A percentile compares a stretch with the other conserved stretches of the same genome.
Conservation (phyloP, 2,329 filamentous ascomycete species). For the Corinectria fuckeliana region DNA sequence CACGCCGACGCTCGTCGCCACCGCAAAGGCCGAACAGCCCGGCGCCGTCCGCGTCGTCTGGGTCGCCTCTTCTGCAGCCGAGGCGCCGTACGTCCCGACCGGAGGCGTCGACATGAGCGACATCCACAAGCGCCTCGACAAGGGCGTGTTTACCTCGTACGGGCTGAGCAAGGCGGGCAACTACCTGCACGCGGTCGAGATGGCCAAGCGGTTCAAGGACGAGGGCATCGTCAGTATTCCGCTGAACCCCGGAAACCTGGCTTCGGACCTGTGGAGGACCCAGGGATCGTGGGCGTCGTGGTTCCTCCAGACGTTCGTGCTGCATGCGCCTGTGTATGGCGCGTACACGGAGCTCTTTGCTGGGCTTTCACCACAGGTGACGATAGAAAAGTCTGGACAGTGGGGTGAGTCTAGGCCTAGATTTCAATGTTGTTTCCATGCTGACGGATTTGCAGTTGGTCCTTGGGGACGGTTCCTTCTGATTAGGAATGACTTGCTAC, state of each 20-base stretch:
- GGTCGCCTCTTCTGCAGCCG: constrained; percentile 38
- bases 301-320: constrained; percentile 25
- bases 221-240: constrained; percentile 42
- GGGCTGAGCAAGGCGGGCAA: constrained; percentile 42
- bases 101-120: constrained; percentile 35
- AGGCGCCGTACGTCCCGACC: constrained; percentile 15
- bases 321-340: constrained; percentile 45
- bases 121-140: constrained; percentile 8
- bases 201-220: constrained; percentile 34
- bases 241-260: constrained; percentile 49
- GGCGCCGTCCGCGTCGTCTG: constrained; percentile 42
- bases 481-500: not conserved
- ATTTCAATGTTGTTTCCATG: not conserved
- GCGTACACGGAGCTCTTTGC: constrained; percentile 57
- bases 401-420: not conserved
- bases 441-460: not conserved
- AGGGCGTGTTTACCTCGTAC: constrained; percentile 28
- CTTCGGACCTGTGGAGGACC: constrained; percentile 46
- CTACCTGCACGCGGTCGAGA: constrained; percentile 42
- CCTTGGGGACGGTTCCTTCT: constrained; percentile 10
- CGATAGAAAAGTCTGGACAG: not conserved
- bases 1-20: constrained; percentile 42
- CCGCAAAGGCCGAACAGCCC: constrained; percentile 39
- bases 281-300: constrained; percentile 24
- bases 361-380: constrained; percentile 4